Evolutionary conservation across 345 rosid species (phyloP).

Genomic region (Pseudoturritis turrita): DNA sequence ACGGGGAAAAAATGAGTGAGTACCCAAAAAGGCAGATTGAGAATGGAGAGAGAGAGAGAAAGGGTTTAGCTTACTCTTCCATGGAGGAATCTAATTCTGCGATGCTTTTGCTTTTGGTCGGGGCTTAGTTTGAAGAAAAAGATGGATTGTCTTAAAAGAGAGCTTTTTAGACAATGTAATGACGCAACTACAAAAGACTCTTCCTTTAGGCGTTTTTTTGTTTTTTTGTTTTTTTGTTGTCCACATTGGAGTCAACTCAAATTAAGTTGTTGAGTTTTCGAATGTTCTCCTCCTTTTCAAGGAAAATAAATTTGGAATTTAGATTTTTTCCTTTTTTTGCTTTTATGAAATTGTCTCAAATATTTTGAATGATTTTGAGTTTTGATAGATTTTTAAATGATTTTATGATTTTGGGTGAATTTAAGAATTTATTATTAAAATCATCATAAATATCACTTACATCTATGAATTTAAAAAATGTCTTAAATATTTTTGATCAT

Average conservation of each 20-base stretch:
- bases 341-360: not conserved
- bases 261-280: not conserved
- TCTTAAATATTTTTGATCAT: too few species aligned
- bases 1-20: not conserved
- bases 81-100: constrained; percentile 26
- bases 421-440: not conserved
- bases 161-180: not conserved
- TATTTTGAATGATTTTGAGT: not conserved
- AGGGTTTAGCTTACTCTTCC: constrained; percentile 39
- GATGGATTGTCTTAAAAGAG: constrained; percentile 20
- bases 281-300: not conserved
- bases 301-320: not conserved
- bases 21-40: not conserved
- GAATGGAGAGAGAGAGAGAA: not conserved
- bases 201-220: not conserved
- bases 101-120: constrained; percentile 26
- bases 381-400: not conserved
- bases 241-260: not conserved
- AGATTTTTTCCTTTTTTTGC: not conserved
- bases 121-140: constrained; percentile 5
- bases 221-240: too few species aligned
- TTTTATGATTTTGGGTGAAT: not conserved
- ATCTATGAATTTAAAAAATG: not conserved
- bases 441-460: not conserved
- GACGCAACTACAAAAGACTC: not conserved